Evolutionary conservation across 1,284 basidiomycete species (phyloP), one percentile per base, ranked within the genome.

Genomic region (Ustilago cynodontis): DNA sequence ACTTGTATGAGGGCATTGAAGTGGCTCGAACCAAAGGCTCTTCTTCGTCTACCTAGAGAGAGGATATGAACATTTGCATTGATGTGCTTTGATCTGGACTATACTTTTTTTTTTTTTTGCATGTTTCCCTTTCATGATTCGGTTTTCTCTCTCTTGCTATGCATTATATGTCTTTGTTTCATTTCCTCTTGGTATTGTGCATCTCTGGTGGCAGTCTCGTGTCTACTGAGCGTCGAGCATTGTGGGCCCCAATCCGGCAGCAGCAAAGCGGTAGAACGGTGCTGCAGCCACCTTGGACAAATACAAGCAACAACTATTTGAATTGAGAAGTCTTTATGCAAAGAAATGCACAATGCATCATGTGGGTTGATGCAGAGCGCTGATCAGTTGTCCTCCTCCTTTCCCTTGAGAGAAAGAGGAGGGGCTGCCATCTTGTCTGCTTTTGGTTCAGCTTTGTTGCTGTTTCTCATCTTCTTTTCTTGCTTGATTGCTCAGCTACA

Each of bases 1-100:
- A 74, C 37, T 45, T 80, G 54, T 82, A 82, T 56, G 79, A 82
- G 49, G 56, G 59, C 13, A 66, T 71, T 29, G 59, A 71, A 59
- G 49, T 51, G 16, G 59, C 59, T 56, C 63, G 64, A 29, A 43
- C 41, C 60, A 62, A 51, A 41, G 18, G 28, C 47, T 53, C 49
- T 14, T 18, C 51, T 28, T 31, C 41, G 11, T 47, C 37, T 50
- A 6, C 39, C 43, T n/a, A 31, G 52, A 39, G 7, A 9, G 7
- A 37, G 35, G 35, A 37, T 37, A 13, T 13, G 5, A 5, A 33
- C 31, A 33, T 33, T 6, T 5, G 11, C 6, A 5, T 6, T 11
- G 11, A 11, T 33, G 6, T 33, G 5, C 31, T 33, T 33, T 33
- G 31, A 6, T 33, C 6, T 33, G 31, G 31, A 33, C 31, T 33